Evolutionary conservation across 1,139 yeast species (phyloP).

Genomic region (Kluyveromyces sp.): DNA sequence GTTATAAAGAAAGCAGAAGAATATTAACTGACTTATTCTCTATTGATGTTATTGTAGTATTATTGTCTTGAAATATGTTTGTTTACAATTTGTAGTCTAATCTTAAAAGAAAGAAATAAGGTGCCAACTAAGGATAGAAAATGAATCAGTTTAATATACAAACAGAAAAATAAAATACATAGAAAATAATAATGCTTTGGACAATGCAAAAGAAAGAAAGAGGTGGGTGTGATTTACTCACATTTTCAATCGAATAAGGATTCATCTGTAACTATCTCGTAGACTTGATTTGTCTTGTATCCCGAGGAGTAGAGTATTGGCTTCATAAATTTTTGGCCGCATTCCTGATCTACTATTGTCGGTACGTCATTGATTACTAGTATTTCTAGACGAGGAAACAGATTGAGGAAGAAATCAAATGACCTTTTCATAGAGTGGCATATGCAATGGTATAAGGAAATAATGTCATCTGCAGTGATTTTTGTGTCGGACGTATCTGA

Average conservation of each 20-base stretch:
- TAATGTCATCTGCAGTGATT: conserved; percentile 16
- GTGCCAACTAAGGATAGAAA: too few relatives aligned
- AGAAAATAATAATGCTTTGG: background rate
- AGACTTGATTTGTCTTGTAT: conserved; percentile 24
- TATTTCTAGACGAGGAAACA: conserved; percentile 19
- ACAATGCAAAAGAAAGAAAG: background rate
- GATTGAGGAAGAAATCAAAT: conserved; percentile 19
- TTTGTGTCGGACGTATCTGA: conserved; percentile 2
- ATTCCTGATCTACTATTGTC: conserved; percentile 21
- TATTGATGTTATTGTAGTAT: too few relatives aligned
- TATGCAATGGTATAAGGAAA: conserved; percentile 21
- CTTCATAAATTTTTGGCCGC: conserved; percentile 22
- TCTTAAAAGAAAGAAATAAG: too few relatives aligned
- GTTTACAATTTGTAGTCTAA: background rate
- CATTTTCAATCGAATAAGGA: conserved; percentile 15
- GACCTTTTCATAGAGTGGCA: conserved; percentile 26
- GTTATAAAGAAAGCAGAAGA: too few relatives aligned
- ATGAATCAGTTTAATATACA: too few relatives aligned
- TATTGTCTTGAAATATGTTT: background rate
- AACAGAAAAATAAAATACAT: too few relatives aligned
- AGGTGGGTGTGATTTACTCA: background rate
- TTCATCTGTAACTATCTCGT: conserved; percentile 24
- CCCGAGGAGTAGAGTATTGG: conserved; percentile 20
- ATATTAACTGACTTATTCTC: too few relatives aligned
- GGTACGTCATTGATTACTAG: conserved; percentile 25